Conservation (phyloP, 2,329 filamentous ascomycete species). For the Myriangium duriaei region DNA sequence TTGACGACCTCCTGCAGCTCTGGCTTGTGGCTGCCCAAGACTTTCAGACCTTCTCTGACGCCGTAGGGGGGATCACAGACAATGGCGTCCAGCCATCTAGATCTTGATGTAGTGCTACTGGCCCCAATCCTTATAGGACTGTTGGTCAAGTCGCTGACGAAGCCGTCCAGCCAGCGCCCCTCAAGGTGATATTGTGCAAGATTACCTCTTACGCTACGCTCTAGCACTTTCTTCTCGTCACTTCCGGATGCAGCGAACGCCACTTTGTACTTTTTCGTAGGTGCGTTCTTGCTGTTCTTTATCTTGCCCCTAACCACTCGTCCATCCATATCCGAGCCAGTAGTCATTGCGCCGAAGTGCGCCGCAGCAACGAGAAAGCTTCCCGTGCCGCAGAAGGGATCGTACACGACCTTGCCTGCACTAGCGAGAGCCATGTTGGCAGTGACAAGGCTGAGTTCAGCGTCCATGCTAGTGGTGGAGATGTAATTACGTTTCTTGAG, state of each 20-base stretch:
- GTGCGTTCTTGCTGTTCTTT: constrained; percentile 3
- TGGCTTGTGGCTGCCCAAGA: constrained; percentile 63
- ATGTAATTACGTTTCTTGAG: constrained; percentile 92
- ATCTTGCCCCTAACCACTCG: constrained; percentile 65
- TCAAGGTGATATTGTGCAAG: constrained; percentile 67
- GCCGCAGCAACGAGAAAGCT: constrained; percentile 84
- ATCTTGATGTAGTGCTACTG: constrained; percentile 16
- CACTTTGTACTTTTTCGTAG: constrained; percentile 1
- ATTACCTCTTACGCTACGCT: constrained; percentile 50
- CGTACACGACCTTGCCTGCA: constrained; percentile 78
- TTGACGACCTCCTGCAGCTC: constrained; percentile 38
- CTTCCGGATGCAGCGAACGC: not conserved
- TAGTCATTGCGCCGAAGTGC: constrained; percentile 72
- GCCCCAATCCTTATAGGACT: constrained; percentile 22
- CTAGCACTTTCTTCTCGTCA: constrained; percentile 15
- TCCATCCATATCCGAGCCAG: constrained; percentile 89
- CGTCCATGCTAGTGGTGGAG: constrained; percentile 93
- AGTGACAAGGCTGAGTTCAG: constrained; percentile 79
- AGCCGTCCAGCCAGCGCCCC: constrained; percentile 46
- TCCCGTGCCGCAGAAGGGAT: constrained; percentile 91
- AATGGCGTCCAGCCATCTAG: constrained; percentile 68
- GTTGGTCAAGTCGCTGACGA: constrained; percentile 12
- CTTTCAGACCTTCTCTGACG: constrained; percentile 79
- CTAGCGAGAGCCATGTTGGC: constrained; percentile 78
- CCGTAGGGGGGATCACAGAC: constrained; percentile 95